These are phyloP conservation scores for Melampsora americana DNA, from an alignment of 1,284 basidiomycete genomes.

Conservation along the genomic window DNA sequence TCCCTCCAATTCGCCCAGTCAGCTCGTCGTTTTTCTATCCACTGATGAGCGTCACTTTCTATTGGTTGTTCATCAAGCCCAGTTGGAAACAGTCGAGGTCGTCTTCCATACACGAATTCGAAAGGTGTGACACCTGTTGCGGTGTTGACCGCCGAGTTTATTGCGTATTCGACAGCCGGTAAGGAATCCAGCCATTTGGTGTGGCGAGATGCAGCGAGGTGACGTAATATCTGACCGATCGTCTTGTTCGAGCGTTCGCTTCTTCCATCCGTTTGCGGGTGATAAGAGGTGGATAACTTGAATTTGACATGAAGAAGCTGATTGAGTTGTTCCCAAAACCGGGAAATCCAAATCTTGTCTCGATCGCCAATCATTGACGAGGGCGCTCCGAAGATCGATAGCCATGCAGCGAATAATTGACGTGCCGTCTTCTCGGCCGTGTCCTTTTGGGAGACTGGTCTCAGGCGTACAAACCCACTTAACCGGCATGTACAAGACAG, in stretches of 20 bases:
- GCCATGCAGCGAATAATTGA: not conserved
- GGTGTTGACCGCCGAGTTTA: slow-evolving; percentile 46
- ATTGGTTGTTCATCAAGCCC: not conserved
- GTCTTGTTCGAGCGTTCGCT: slow-evolving; percentile 16
- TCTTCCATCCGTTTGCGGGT: slow-evolving; percentile 9
- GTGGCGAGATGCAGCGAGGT: slow-evolving; percentile 48
- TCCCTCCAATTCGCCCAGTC: not conserved
- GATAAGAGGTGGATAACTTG: slow-evolving; percentile 1
- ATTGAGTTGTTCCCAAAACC: slow-evolving; percentile 49
- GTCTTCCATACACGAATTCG: slow-evolving; percentile 45
- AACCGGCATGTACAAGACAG: not conserved
- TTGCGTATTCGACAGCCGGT: too few relatives aligned
- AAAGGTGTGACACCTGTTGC: slow-evolving; percentile 45
- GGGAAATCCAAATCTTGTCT: slow-evolving; percentile 49
- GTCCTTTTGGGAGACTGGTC: not conserved
- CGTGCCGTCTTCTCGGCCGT: not conserved
- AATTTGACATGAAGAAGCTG: not conserved
- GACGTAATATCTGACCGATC: slow-evolving; percentile 48
- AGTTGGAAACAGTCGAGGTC: slow-evolving; percentile 45
- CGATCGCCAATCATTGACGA: slow-evolving; percentile 48
- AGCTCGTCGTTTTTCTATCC: not conserved
- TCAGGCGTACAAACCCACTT: not conserved
- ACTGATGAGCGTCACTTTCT: not conserved
- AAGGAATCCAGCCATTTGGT: slow-evolving; percentile 43
- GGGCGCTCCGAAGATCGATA: slow-evolving; percentile 45